Conservation (phyloP, 2,329 filamentous ascomycete species). For the Stachybotrys echinatus region DNA sequence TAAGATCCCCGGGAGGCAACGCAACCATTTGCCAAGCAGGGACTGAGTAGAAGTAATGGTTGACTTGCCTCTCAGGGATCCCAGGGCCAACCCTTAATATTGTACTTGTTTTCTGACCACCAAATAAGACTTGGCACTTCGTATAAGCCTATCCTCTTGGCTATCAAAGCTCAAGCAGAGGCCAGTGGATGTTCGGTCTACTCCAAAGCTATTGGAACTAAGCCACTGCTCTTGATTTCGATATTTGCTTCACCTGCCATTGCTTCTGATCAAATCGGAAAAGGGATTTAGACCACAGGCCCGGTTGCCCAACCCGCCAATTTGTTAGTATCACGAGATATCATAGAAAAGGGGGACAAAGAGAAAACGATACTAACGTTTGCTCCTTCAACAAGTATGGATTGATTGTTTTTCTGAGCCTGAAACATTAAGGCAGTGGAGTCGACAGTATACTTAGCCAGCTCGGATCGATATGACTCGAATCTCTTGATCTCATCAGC, state of each 20-base stretch:
- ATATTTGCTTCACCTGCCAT: not conserved
- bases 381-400: constrained; percentile 65
- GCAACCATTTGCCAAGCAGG: not conserved
- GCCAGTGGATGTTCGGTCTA: too few relatives aligned
- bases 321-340: constrained; percentile 33
- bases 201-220: not conserved
- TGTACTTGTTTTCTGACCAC: not conserved
- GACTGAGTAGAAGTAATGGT: not conserved
- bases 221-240: not conserved
- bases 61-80: not conserved
- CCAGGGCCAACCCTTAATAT: not conserved
- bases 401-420: constrained; percentile 52
- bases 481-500: constrained; percentile 62
- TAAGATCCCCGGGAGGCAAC: not conserved
- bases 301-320: constrained; percentile 10
- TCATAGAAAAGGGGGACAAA: not conserved
- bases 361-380: constrained; percentile 31
- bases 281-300: constrained; percentile 12
- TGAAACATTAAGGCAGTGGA: constrained; percentile 58
- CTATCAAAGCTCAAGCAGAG: not conserved
- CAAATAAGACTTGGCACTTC: constrained; percentile 1
- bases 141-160: not conserved
- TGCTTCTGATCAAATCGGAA: constrained; percentile 8
- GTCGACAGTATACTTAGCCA: constrained; percentile 57
- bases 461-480: constrained; percentile 49